Evolutionary conservation across 257 asterid genomes (phyloP).

Genomic region (Dorcoceras hygrometricum): DNA sequence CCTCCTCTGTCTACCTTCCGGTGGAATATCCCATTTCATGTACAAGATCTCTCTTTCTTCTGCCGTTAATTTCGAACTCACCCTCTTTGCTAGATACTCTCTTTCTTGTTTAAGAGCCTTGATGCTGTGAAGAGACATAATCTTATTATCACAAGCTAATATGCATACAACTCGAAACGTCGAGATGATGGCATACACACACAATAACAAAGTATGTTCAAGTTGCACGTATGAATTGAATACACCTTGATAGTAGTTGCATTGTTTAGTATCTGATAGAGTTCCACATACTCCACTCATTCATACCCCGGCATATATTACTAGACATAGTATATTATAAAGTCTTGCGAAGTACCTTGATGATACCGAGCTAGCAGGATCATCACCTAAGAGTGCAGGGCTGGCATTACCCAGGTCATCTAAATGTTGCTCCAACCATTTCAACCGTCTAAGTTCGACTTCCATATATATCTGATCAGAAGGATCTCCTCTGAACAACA

Average conservation of each 20-base stretch:
- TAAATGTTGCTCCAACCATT: constrained; percentile 88
- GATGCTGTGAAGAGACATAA: neutral
- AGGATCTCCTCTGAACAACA: constrained; percentile 78
- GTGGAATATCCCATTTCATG: constrained; percentile 80
- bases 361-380: constrained; percentile 81
- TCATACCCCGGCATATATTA: neutral
- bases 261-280: no score
- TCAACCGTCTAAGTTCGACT: constrained; percentile 82
- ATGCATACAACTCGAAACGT: neutral
- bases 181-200: neutral
- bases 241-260: no score
- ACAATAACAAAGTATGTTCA: neutral
- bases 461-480: constrained; percentile 90
- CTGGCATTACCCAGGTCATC: constrained; percentile 96
- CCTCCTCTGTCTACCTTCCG: constrained; percentile 71
- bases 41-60: constrained; percentile 85
- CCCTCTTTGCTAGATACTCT: constrained; percentile 82
- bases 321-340: neutral
- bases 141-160: neutral
- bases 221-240: neutral
- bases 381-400: constrained; percentile 94
- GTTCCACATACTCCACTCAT: no score
- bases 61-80: constrained; percentile 59
- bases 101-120: constrained; percentile 92
- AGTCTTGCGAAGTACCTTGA: constrained; percentile 51